phyloP scores from a whole-genome alignment of 164 flowering plant genomes.

The Umbilicus rupestris region DNA sequence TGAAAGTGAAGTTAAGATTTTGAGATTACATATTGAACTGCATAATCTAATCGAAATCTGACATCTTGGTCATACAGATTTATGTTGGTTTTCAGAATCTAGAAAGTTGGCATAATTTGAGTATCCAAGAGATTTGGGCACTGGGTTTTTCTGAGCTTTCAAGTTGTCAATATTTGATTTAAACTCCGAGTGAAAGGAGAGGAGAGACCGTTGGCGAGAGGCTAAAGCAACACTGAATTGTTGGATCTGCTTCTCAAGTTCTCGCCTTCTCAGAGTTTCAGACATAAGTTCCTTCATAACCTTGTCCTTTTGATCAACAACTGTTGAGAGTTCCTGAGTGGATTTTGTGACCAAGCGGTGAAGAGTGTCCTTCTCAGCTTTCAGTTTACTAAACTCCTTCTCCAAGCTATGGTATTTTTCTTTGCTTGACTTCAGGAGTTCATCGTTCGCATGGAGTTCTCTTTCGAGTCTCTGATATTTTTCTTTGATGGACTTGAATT shows the following conservation, averaged over 20 bases:
- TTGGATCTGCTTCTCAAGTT: constrained; percentile 55
- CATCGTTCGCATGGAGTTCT: constrained; percentile 29
- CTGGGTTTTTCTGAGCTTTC: constrained; percentile 28
- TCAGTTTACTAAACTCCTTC: constrained; percentile 40
- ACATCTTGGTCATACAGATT: too few species aligned
- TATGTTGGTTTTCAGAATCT: too few species aligned
- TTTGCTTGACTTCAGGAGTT: constrained; percentile 41
- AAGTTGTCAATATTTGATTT: constrained; percentile 45
- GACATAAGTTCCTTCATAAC: constrained; percentile 30
- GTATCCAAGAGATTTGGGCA: constrained; percentile 32
- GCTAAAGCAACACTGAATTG: constrained; percentile 51
- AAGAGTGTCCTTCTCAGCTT: constrained; percentile 51
- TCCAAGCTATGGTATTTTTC: constrained; percentile 48
- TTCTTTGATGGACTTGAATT: constrained; percentile 39
- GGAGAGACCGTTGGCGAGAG: constrained; percentile 38
- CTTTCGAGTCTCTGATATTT: constrained; percentile 37
- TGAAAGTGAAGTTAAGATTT: not conserved
- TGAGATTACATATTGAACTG: too few species aligned
- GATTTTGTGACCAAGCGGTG: constrained; percentile 32
- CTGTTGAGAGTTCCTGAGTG: constrained; percentile 27
- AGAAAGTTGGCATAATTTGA: not conserved
- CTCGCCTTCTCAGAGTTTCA: constrained; percentile 45
- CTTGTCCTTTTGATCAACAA: constrained; percentile 44
- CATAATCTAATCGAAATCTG: not conserved
- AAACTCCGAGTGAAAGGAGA: constrained; percentile 47